These are phyloP conservation scores for Pichia inconspicua DNA, from an alignment of 1,139 yeast genomes.

Conservation along the genomic window DNA sequence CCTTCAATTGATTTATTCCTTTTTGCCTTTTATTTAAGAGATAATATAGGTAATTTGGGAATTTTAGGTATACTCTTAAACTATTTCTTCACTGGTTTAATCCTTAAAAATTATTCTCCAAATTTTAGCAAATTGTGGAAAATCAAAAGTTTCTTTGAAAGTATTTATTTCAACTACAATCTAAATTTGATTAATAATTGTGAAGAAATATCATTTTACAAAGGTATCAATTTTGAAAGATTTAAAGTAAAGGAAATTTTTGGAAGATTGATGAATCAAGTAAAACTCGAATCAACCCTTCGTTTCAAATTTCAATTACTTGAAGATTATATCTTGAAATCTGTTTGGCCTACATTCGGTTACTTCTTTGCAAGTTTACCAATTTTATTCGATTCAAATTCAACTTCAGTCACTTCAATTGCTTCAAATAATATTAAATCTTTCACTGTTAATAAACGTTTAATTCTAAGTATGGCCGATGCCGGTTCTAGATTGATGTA, in stretches of 20 bases:
- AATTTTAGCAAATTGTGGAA: constrained; percentile 78
- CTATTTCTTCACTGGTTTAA: constrained; percentile 71
- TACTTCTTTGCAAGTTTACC: constrained; percentile 87
- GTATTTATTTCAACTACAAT: constrained; percentile 83
- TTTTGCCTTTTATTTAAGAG: constrained; percentile 77
- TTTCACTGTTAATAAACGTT: constrained; percentile 81
- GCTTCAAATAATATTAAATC: constrained; percentile 64
- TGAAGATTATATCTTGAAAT: constrained; percentile 83
- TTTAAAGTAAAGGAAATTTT: constrained; percentile 56
- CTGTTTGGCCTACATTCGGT: constrained; percentile 93
- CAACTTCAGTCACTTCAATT: constrained; percentile 4
- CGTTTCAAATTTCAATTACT: constrained; percentile 56
- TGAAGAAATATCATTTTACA: constrained; percentile 91
- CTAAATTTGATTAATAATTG: constrained; percentile 78
- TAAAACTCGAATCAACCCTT: constrained; percentile 43
- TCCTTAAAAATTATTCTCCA: constrained; percentile 71
- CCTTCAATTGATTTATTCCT: constrained; percentile 85
- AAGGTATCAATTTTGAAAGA: constrained; percentile 81
- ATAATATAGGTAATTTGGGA: constrained; percentile 80
- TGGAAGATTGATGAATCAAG: constrained; percentile 41
- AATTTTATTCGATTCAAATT: constrained; percentile 39
- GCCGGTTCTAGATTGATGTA: constrained; percentile 97
- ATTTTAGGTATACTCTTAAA: constrained; percentile 74
- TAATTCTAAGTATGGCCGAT: constrained; percentile 86
- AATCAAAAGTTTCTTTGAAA: constrained; percentile 71